Conservation (phyloP, 768 basidiomycete genomes). For the Hemileccinum impolitum region DNA sequence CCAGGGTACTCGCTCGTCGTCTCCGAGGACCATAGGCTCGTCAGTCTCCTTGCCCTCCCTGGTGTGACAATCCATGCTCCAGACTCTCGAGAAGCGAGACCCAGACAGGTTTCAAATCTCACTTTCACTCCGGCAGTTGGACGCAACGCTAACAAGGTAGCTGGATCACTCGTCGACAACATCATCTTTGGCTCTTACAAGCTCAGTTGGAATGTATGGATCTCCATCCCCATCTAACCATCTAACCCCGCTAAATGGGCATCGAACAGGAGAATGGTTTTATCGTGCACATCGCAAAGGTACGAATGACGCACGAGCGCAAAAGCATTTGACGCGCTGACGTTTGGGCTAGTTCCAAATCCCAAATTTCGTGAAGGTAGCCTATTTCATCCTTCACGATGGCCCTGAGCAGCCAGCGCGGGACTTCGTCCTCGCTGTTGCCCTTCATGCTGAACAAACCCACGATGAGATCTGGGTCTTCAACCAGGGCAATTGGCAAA, state of each 20-base stretch:
- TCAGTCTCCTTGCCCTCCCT: conserved; percentile 51
- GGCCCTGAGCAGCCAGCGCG: conserved; percentile 52
- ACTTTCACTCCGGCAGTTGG: conserved; percentile 49
- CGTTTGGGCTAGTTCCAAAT: conserved; percentile 28
- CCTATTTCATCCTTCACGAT: conserved; percentile 57
- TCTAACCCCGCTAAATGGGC: conserved; percentile 1
- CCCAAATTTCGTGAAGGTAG: conserved; percentile 21
- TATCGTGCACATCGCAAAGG: conserved; percentile 49
- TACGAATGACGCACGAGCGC: conserved; percentile 25
- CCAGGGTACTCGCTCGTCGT: conserved; percentile 60
- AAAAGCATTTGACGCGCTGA: neutral
- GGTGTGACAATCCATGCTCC: conserved; percentile 43
- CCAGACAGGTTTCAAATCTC: conserved; percentile 47
- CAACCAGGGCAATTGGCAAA: conserved; percentile 66
- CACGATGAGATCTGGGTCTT: conserved; percentile 79
- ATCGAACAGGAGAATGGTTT: conserved; percentile 50
- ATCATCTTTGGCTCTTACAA: conserved; percentile 55
- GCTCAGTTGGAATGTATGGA: conserved; percentile 56
- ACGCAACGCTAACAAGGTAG: conserved; percentile 33
- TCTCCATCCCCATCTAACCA: neutral
- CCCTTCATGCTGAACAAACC: conserved; percentile 48
- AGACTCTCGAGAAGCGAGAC: conserved; percentile 43
- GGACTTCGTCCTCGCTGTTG: conserved; percentile 50
- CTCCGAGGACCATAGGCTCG: conserved; percentile 44
- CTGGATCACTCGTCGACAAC: conserved; percentile 52